Percentiles rank a stretch among this genome's conserved stretches.
Conservation (phyloP, 345 rosid genomes). For the Raphanus sativus region DNA sequence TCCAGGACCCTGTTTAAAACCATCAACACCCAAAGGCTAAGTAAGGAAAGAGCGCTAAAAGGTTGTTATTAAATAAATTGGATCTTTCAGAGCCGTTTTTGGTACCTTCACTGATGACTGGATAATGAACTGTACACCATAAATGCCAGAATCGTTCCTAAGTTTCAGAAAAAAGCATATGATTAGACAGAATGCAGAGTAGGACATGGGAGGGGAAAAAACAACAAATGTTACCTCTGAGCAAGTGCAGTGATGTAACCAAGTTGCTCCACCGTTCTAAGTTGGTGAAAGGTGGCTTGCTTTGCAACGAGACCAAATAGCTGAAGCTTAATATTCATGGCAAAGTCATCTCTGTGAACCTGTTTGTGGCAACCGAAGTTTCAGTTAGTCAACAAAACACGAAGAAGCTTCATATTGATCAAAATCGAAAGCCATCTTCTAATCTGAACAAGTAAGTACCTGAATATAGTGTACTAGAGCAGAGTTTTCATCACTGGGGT, state of each 20-base stretch:
- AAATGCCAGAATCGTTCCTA: constrained; percentile 76
- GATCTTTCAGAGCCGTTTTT: too few relatives aligned
- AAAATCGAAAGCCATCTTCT: not conserved
- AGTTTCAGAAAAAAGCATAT: not conserved
- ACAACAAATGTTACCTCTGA: constrained; percentile 55
- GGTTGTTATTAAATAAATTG: not conserved
- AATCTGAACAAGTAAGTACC: constrained; percentile 43
- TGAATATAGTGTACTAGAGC: constrained; percentile 83
- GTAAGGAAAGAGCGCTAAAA: not conserved
- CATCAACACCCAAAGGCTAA: not conserved
- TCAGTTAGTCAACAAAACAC: constrained; percentile 4
- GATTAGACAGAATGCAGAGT: not conserved
- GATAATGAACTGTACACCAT: constrained; percentile 76
- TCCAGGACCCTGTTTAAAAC: constrained; percentile 60
- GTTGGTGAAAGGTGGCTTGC: constrained; percentile 95
- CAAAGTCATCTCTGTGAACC: constrained; percentile 83
- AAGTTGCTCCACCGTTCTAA: constrained; percentile 92
- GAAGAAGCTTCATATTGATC: not conserved
- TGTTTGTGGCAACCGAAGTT: constrained; percentile 27
- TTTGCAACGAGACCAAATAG: constrained; percentile 75
- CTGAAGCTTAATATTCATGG: constrained; percentile 77
- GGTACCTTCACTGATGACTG: constrained; percentile 82
- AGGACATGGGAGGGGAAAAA: not conserved
- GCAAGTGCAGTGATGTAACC: constrained; percentile 77
- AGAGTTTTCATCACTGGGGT: constrained; percentile 83